phyloP scores from a whole-genome alignment of 139 green algal species.

The Chlamydomonas sphaeroides region DNA sequence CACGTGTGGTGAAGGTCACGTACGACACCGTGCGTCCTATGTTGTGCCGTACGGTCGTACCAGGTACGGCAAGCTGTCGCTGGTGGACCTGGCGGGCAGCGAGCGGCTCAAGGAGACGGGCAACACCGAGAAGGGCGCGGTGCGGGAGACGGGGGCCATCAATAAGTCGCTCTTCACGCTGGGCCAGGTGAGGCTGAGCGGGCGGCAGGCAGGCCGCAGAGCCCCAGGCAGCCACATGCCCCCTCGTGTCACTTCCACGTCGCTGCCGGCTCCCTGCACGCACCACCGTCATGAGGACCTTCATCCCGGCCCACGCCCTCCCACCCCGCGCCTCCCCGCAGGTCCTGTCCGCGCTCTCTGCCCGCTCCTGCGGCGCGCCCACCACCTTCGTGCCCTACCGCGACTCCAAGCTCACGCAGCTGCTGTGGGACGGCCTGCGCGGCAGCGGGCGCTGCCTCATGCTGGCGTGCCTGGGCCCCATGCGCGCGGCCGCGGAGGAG shows the following conservation, averaged over 20 bases:
- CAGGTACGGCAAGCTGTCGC: constrained; percentile 69
- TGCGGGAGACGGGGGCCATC: constrained; percentile 73
- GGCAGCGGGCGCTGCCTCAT: constrained; percentile 66
- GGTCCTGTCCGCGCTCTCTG: constrained; percentile 61
- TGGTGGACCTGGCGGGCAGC: constrained; percentile 80
- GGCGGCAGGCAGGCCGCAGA: too few relatives aligned
- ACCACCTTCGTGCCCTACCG: constrained; percentile 48
- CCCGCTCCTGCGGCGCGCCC: constrained; percentile 24
- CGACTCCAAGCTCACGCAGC: constrained; percentile 73
- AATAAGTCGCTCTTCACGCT: constrained; percentile 78
- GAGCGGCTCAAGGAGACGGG: constrained; percentile 74
- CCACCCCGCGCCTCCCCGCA: neutral
- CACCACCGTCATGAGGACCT: too few relatives aligned
- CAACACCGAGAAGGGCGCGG: constrained; percentile 56
- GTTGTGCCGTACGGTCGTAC: neutral
- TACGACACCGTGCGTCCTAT: too few relatives aligned
- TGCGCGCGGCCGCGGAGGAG: constrained; percentile 66
- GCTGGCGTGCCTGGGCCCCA: constrained; percentile 76
- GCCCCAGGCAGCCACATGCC: too few relatives aligned
- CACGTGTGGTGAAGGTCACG: too few relatives aligned
- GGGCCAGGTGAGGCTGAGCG: constrained; percentile 58
- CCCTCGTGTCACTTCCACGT: too few relatives aligned
- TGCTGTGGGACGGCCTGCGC: constrained; percentile 68
- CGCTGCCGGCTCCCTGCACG: too few relatives aligned
- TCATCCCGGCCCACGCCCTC: too few relatives aligned